These are phyloP conservation scores for Aechmea fasciata DNA, from an alignment of 176 grass and related monocot genomes.

Conservation along the genomic window DNA sequence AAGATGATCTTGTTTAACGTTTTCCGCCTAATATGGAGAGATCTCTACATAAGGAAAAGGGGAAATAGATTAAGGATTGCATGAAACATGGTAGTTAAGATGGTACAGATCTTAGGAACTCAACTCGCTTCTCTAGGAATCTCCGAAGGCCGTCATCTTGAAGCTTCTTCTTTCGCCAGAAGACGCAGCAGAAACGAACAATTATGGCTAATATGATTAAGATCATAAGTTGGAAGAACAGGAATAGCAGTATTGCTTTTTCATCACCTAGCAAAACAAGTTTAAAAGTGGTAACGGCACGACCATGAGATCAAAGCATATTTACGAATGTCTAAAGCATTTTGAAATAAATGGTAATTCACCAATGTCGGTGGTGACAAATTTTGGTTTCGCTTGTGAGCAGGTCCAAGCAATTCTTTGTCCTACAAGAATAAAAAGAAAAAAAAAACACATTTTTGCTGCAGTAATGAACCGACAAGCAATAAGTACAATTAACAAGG, in stretches of 20 bases:
- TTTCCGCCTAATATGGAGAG: conserved; percentile 53
- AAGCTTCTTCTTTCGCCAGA: conserved; percentile 84
- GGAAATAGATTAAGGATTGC: not conserved
- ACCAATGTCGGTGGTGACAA: conserved; percentile 36
- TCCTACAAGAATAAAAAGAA: conserved; percentile 29
- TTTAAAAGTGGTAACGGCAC: conserved; percentile 5
- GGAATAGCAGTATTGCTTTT: conserved; percentile 27
- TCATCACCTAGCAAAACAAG: conserved; percentile 25
- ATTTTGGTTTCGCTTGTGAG: conserved; percentile 29
- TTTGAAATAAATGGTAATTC: conserved; percentile 2
- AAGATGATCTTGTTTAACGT: conserved; percentile 47
- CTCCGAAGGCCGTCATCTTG: conserved; percentile 43
- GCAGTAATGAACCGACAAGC: not conserved
- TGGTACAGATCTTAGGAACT: not conserved
- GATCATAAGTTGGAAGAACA: conserved; percentile 40
- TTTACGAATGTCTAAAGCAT: not conserved
- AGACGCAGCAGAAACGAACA: conserved; percentile 49
- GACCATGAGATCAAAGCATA: conserved; percentile 8
- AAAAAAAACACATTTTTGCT: not conserved
- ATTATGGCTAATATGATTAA: conserved; percentile 34
- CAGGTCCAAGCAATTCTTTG: conserved; percentile 54
- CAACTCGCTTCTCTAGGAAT: conserved; percentile 68
- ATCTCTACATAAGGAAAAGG: conserved; percentile 39
- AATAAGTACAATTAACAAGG: not conserved
- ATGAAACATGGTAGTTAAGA: not conserved